Evolutionary conservation across 345 rosid species (phyloP).

Genomic region (Toxicodendron radicans): DNA sequence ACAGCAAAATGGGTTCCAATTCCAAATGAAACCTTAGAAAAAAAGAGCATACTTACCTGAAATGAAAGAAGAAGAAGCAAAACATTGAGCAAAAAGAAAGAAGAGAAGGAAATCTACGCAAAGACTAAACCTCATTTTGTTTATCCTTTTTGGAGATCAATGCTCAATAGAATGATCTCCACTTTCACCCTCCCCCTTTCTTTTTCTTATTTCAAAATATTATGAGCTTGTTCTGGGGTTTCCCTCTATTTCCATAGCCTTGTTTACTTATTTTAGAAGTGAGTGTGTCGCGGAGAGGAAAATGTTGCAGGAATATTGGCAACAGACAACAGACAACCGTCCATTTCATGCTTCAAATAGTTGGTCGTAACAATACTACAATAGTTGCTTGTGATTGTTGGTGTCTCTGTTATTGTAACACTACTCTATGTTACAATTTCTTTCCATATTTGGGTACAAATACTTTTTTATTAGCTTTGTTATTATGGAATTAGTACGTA

Average conservation of each 20-base stretch:
- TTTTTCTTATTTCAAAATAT: not conserved
- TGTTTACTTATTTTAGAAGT: slow-evolving; percentile 1
- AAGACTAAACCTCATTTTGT: slow-evolving; percentile 36
- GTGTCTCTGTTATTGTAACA: not conserved
- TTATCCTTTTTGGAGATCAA: slow-evolving; percentile 22
- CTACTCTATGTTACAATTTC: too few relatives aligned
- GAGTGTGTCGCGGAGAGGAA: slow-evolving; percentile 32
- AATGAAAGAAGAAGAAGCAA: slow-evolving; percentile 35
- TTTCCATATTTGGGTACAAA: too few relatives aligned
- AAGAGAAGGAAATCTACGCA: slow-evolving; percentile 31
- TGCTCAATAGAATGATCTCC: slow-evolving; percentile 25
- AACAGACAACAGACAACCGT: not conserved
- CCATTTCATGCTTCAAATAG: not conserved
- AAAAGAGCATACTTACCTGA: slow-evolving; percentile 37
- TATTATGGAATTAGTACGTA: too few relatives aligned
- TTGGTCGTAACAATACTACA: too few relatives aligned
- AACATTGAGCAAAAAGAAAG: slow-evolving; percentile 29
- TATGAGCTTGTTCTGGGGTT: not conserved
- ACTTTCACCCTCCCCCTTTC: slow-evolving; percentile 6
- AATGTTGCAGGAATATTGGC: slow-evolving; percentile 31
- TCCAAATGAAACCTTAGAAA: not conserved
- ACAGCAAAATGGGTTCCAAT: not conserved
- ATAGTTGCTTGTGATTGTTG: not conserved
- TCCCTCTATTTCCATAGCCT: not conserved
- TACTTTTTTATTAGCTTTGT: too few relatives aligned